These are phyloP conservation scores for Epichloe amarillans DNA, from an alignment of 2,329 filamentous ascomycete genomes.

Conservation along the genomic window DNA sequence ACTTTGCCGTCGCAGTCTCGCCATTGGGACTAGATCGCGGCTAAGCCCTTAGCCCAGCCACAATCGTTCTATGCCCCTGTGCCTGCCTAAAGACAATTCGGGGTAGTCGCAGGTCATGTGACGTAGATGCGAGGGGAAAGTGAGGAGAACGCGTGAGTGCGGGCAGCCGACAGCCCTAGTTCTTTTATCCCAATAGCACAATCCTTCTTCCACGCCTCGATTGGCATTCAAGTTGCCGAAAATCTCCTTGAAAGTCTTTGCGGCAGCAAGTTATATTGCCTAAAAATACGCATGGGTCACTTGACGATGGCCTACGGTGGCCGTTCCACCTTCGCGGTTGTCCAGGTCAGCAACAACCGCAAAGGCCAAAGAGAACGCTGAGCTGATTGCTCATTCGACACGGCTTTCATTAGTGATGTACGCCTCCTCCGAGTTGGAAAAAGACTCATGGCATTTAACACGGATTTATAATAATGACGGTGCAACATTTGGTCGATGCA, in stretches of 20 bases:
- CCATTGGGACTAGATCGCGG: not conserved
- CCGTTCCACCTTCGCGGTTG: not conserved
- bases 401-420: not conserved
- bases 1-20: not conserved
- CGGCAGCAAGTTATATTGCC: not conserved
- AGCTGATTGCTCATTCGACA: too few species aligned
- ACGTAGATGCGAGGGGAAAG: constrained; percentile 18
- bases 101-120: constrained; percentile 18
- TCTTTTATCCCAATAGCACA: not conserved
- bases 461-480: too few species aligned
- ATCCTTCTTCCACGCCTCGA: not conserved
- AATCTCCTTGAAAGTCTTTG: not conserved
- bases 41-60: not conserved
- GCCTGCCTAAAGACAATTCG: constrained; percentile 4
- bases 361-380: not conserved
- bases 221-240: not conserved
- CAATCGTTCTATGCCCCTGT: not conserved
- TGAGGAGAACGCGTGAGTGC: constrained; percentile 4
- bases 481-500: too few species aligned
- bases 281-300: not conserved
- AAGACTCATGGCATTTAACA: too few species aligned
- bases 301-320: not conserved
- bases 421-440: not conserved
- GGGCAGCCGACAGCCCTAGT: not conserved
- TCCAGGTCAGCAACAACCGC: not conserved